Evolutionary conservation across 169 alveolate genomes (phyloP).

Genomic region (Plasmodium inui): DNA sequence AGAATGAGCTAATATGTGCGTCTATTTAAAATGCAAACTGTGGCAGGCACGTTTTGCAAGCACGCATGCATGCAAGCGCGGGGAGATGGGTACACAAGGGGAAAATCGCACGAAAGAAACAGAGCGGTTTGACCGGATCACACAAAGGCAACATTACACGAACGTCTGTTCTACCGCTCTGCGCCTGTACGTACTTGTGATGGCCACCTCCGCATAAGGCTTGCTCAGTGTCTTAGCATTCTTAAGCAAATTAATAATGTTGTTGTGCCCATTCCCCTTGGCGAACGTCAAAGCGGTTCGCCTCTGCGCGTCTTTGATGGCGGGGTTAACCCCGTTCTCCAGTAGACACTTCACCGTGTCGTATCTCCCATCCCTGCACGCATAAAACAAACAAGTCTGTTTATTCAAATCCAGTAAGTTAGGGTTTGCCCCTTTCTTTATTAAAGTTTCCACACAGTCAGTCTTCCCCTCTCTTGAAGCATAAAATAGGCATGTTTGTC

Average conservation of each 20-base stretch:
- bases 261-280: conserved; percentile 89
- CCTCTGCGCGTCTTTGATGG: conserved; percentile 90
- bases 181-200: background rate
- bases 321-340: conserved; percentile 90
- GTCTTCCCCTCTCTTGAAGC: conserved; percentile 95
- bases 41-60: background rate
- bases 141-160: background rate
- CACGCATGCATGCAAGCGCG: no score
- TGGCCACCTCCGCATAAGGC: conserved; percentile 1
- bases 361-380: conserved; percentile 92
- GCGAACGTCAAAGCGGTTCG: conserved; percentile 93
- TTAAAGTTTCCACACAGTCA: conserved; percentile 83
- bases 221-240: conserved; percentile 16
- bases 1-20: background rate
- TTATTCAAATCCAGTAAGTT: conserved; percentile 90
- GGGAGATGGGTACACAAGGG: background rate
- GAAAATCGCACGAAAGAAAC: background rate
- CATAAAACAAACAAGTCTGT: conserved; percentile 93
- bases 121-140: no score
- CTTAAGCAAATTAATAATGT: conserved; percentile 88
- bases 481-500: conserved; percentile 92
- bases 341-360: conserved; percentile 90
- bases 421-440: conserved; percentile 90
- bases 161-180: background rate
- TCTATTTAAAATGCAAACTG: background rate